These are phyloP conservation scores for Allium fistulosum DNA, from an alignment of 106 monocot species.

Conservation along the genomic window DNA sequence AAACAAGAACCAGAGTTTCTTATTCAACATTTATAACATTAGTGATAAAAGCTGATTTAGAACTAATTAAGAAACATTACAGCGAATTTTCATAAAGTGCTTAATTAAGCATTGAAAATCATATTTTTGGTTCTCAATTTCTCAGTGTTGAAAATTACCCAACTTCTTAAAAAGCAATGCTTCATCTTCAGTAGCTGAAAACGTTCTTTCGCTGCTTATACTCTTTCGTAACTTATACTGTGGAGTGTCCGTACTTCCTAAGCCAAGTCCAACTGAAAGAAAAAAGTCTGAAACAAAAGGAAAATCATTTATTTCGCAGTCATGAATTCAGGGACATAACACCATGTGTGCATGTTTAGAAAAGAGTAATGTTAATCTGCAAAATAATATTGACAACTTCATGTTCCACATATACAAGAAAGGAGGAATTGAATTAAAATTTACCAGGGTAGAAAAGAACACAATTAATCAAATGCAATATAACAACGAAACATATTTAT, in stretches of 20 bases:
- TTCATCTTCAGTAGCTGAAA: constrained; percentile 58
- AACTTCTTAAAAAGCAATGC: constrained; percentile 71
- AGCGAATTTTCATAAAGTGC: too few relatives aligned
- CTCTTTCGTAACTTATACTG: constrained; percentile 66
- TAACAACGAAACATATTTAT: too few relatives aligned
- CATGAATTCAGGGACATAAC: not conserved
- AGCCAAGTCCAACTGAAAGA: constrained; percentile 84
- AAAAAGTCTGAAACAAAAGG: constrained; percentile 71
- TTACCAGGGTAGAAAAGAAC: too few relatives aligned
- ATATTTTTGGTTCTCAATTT: too few relatives aligned
- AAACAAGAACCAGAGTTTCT: too few relatives aligned
- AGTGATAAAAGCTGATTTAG: too few relatives aligned
- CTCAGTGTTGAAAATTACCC: constrained; percentile 24
- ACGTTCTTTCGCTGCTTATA: constrained; percentile 92
- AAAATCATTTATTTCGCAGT: constrained; percentile 9
- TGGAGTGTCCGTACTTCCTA: constrained; percentile 78
- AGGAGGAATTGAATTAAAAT: too few relatives aligned
- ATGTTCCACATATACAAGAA: too few relatives aligned
- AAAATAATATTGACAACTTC: not conserved
- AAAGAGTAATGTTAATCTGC: not conserved
- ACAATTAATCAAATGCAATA: too few relatives aligned
- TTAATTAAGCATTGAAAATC: too few relatives aligned
- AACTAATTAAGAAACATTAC: too few relatives aligned
- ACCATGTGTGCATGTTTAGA: not conserved
- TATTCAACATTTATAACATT: too few relatives aligned